Base-by-base conservation (phyloP, 225 moss, liverwort and hornwort species). In the Neckera pumila region DNA sequence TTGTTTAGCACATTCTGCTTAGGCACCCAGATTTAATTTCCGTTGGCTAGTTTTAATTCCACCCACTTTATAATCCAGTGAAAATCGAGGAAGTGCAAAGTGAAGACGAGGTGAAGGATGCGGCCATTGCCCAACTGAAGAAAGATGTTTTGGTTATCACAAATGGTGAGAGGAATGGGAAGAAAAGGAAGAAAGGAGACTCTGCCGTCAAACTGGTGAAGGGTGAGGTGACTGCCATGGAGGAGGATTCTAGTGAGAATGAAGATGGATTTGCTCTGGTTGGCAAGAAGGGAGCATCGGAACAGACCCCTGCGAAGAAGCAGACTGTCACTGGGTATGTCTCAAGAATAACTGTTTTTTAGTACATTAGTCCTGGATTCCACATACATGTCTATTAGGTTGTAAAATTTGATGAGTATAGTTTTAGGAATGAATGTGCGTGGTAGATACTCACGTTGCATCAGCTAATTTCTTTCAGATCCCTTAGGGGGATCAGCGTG, bases 251-350 rank as follows among this genome's bases (percentile, higher is more conserved):
- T 7, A 95, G 96, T 53, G 97, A 99, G 84, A 97, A 99, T 67
- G 97, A 96, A 79, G 96, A 99, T 86, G 97, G 98, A 15, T 96
- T 95, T 69, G 45, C 89, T 72, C 11, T 93, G 78, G 70, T 91
- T 49, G 90, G 30, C 6, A 93, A 88, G 76, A 86, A 90, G 27
- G 86, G 43, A 59, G 70, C 75, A 19, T 57, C 58, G 18, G 89
- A 90, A 61, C 57, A 87, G 63, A 92, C 96, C 6, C 89, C 93
- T 16, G 84, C 79, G 45, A 95, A 94, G 87, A 93, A 91, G 70
- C 91, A 94, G 67, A 94, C 91, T 26, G 82, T 93, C 12, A 86
- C 89, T 72, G 92, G 92, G 96, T 96, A 95, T 33, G 70, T 61
- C 22, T 70, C n/a, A 17, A 22, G 16, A 31, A 15, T 38, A 21